Evolutionary conservation across 345 rosid genomes (phyloP), one percentile per base, ranked within the genome.

Genomic region (Excoecaria agallocha): DNA sequence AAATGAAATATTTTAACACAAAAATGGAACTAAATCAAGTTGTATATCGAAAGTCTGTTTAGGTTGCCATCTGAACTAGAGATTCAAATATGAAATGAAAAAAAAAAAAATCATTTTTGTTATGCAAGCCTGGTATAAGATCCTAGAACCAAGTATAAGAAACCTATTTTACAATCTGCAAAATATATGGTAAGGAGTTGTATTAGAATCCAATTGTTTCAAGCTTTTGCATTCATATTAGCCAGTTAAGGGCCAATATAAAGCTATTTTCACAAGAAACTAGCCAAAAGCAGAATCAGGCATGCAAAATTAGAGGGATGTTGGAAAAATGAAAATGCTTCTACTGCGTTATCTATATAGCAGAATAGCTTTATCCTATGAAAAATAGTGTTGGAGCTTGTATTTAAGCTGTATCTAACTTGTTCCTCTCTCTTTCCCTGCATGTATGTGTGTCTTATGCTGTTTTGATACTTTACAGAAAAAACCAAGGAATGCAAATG

Each of bases 401-500:
- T 39, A 45, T 65, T 74, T 22, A 17, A 45, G 65, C 56, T 41
- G 35, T n/a, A 50, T 38, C 20, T 49, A 12, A 24, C 19, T 30
- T 3, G 8, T 65, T 19, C 60, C 35, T 48, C 49, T 30, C 46
- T 38, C 52, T 5, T 35, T 39, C 7, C 35, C 30, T 71, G 50
- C 43, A 5, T 51, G 5, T 8, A 46, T 30, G 2, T 73, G 16
- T 69, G 19, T 56, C 63, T 39, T 49, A 43, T 73, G 16, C 39
- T 60, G 19, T 65, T 62, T 50, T 48, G 22, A 64, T 19, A 55
- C 24, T 66, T 39, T 38, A 75, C 94, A 92, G 98, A 88, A 73
- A 73, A 94, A 87, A 80, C 79, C 82, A 43, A 85, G 81, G 82
- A 86, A 69, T 72, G 75, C 76, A 72, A 79, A 78, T 78, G 88